Base-by-base conservation (phyloP, 768 basidiomycete genomes). In the Termitomyces eurrhizus region DNA sequence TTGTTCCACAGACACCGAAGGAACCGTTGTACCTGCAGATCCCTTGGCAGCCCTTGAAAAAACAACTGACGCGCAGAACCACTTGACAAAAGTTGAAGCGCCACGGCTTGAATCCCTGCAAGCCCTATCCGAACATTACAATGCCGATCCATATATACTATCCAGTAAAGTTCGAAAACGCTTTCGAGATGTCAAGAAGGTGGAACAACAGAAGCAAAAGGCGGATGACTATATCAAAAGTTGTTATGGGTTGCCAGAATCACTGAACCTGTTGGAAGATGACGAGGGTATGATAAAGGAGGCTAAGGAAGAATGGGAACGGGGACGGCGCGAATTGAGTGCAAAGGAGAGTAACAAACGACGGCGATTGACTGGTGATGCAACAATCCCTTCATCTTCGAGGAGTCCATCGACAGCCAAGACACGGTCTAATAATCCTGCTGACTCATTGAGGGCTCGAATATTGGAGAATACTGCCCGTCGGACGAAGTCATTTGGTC, bases 21-120 rank as follows among this genome's bases (percentile, higher is more conserved):
- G 78, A 3, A 82, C 80, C 21, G 76, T 80, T 1, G 76, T 78
- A 1, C 82, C 86, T n/a, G 79, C 79, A 0, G 96, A 98, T 71
- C 92, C 97, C 0, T 85, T 98, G 39, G 90, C 85, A 2, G 87
- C 89, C 4, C 79, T 98, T 6, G 97, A 98, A 70, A 97, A 98
- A 75, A 89, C 89, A 3, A 87, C 90, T 2, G 87, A 83, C 16
- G 87, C 89, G 0, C 87, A 93, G 68, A 84, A 86, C 49, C 78
- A 83, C 62, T 77, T 87, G 62, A 88, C 85, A 35, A 85, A 88
- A 61, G 86, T 92, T 4, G 88, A 88, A 63, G 82, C 85, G 46
- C 90, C 93, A 5, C 88, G 95, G 3, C 76, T 99, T 26, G 90
- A 93, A 66, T 84, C 88, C 1, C 77, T 99, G 35, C 87, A 93